These are phyloP conservation scores for Edaphochlamys debaryana DNA, from an alignment of 139 green algal species.

Conservation along the genomic window DNA sequence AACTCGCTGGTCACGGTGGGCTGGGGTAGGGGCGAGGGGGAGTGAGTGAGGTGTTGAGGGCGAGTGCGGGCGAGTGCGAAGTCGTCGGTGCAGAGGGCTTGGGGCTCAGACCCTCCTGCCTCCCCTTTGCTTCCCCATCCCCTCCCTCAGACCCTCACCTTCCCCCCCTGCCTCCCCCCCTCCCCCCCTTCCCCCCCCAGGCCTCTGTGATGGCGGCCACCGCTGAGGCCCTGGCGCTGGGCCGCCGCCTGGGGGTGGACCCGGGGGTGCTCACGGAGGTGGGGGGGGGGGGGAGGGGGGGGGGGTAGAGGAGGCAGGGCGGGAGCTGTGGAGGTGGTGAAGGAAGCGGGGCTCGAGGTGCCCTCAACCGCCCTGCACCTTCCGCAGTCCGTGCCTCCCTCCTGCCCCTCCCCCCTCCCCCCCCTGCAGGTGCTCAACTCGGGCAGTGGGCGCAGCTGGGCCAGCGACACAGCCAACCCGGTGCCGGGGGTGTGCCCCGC, in stretches of 20 bases:
- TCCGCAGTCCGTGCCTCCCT: not conserved
- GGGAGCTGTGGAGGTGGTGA: too few relatives aligned
- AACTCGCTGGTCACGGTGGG: conserved; percentile 26
- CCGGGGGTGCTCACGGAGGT: conserved; percentile 56
- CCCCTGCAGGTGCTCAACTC: conserved; percentile 63
- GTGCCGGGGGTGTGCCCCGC: conserved; percentile 39
- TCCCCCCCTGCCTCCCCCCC: not conserved
- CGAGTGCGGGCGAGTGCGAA: not conserved
- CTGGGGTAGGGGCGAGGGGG: not conserved
- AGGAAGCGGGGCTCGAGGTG: too few relatives aligned
- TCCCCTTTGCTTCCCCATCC: too few relatives aligned
- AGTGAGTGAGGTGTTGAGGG: not conserved
- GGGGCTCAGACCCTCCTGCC: not conserved
- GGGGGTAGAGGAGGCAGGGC: not conserved
- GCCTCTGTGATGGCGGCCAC: conserved; percentile 70
- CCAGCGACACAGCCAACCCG: conserved; percentile 63
- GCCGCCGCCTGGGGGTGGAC: conserved; percentile 71
- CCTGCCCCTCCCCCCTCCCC: not conserved
- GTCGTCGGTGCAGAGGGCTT: not conserved
- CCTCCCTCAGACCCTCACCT: too few relatives aligned
- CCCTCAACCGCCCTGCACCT: not conserved
- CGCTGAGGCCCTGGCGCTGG: conserved; percentile 74
- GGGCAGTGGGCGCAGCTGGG: conserved; percentile 76
- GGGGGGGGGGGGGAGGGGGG: conserved; percentile 36
- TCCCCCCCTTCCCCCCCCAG: not conserved